Conservation (phyloP, 2,329 filamentous ascomycete species). For the Neoarthrinium moseri region DNA sequence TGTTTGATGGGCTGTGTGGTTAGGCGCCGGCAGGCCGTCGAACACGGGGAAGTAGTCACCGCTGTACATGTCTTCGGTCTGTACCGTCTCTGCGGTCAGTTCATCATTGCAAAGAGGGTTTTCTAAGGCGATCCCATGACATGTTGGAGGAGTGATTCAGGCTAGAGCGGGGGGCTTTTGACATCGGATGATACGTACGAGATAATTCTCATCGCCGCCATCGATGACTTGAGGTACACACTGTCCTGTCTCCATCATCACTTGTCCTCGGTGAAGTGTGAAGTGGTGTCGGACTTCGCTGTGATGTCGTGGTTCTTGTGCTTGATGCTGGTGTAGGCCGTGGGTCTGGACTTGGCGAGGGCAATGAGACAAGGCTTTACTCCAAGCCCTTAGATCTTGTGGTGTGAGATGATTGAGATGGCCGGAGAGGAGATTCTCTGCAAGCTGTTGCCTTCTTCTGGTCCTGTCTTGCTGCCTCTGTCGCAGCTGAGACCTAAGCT, state of each 20-base stretch:
- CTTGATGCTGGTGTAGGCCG: background rate
- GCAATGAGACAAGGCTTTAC: background rate
- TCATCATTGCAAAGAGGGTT: background rate
- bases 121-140: background rate
- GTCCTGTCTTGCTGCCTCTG: background rate
- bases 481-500: background rate
- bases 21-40: background rate
- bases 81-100: background rate
- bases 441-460: background rate
- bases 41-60: background rate
- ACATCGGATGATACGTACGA: background rate
- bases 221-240: background rate
- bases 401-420: background rate
- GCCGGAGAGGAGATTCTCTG: background rate
- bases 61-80: background rate
- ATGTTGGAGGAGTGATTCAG: background rate
- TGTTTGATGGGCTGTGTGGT: background rate
- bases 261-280: background rate
- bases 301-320: background rate
- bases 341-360: background rate
- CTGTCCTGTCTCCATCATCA: conserved; percentile 1
- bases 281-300: background rate
- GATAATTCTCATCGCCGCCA: background rate
- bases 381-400: background rate
- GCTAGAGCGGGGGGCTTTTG: background rate